phyloP scores from a whole-genome alignment of 202 grass and related monocot species.

The Bolboschoenoplectus hybrid region DNA sequence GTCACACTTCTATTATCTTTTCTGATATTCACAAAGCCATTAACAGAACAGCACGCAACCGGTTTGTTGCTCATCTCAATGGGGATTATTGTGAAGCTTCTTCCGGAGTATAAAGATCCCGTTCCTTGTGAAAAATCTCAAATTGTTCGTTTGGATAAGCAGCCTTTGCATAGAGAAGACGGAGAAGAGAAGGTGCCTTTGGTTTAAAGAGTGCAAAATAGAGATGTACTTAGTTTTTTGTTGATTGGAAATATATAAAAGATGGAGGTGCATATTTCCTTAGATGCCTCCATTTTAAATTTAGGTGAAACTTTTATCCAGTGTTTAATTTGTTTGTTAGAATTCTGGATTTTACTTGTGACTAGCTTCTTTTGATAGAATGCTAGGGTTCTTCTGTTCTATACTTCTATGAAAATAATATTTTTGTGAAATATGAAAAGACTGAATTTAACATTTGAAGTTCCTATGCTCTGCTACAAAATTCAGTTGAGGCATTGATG shows the following conservation, averaged over 20 bases:
- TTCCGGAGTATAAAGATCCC: constrained; percentile 62
- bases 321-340: constrained; percentile 6
- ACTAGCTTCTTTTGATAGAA: background rate
- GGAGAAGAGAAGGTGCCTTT: constrained; percentile 49
- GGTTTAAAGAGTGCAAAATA: constrained; percentile 41
- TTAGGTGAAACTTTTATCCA: constrained; percentile 25
- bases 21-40: constrained; percentile 93
- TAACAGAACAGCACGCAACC: constrained; percentile 77
- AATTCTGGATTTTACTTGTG: background rate
- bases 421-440: background rate
- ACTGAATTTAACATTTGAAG: background rate
- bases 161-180: constrained; percentile 17
- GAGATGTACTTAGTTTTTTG: background rate
- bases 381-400: constrained; percentile 4
- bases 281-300: background rate
- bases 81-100: constrained; percentile 79
- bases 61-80: constrained; percentile 79
- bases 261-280: background rate
- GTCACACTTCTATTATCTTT: constrained; percentile 89
- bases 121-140: constrained; percentile 22
- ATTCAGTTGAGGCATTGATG: background rate
- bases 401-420: background rate
- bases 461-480: background rate
- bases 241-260: constrained; percentile 26
- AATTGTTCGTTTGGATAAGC: constrained; percentile 30